Conservation (phyloP, 2,329 filamentous ascomycete species). For the Colletotrichum camelliae region DNA sequence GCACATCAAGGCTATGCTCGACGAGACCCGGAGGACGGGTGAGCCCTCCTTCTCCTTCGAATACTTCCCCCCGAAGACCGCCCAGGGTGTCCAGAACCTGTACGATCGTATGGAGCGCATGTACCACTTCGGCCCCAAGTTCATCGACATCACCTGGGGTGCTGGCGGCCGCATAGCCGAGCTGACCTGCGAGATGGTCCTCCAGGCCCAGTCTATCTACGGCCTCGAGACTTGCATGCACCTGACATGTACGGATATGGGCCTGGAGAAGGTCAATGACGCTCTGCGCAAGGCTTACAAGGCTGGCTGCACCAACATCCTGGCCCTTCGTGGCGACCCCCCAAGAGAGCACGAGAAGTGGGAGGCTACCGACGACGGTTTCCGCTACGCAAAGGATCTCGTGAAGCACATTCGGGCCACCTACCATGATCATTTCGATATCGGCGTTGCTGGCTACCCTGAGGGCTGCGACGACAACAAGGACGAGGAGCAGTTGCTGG, state of each 20-base stretch:
- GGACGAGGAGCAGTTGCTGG: constrained; percentile 82
- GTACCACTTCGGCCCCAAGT: constrained; percentile 91
- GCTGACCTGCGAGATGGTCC: constrained; percentile 96
- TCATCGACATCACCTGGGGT: constrained; percentile 99
- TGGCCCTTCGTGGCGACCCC: constrained; percentile 91
- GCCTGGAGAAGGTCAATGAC: constrained; percentile 85
- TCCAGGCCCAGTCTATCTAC: constrained; percentile 92
- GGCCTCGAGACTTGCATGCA: constrained; percentile 99
- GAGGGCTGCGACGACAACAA: constrained; percentile 95
- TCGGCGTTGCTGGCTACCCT: constrained; percentile 95
- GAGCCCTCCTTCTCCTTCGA: constrained; percentile 97
- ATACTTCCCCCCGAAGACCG: constrained; percentile 98
- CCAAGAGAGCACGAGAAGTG: constrained; percentile 93
- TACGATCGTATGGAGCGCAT: constrained; percentile 99
- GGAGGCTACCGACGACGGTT: constrained; percentile 85
- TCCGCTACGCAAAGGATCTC: constrained; percentile 91
- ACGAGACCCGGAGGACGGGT: constrained; percentile 78
- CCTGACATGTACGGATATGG: constrained; percentile 98
- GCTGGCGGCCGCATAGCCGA: constrained; percentile 91
- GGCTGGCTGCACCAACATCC: constrained; percentile 95
- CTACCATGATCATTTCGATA: constrained; percentile 83
- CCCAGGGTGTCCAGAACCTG: constrained; percentile 96
- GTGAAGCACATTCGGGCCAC: constrained; percentile 81
- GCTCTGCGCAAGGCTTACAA: constrained; percentile 90
- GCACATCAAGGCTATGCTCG: constrained; percentile 94